Evolutionary conservation across 2,329 filamentous ascomycete species (phyloP), one percentile per base, ranked within the genome.

Genomic region (Pyricularia sp.): DNA sequence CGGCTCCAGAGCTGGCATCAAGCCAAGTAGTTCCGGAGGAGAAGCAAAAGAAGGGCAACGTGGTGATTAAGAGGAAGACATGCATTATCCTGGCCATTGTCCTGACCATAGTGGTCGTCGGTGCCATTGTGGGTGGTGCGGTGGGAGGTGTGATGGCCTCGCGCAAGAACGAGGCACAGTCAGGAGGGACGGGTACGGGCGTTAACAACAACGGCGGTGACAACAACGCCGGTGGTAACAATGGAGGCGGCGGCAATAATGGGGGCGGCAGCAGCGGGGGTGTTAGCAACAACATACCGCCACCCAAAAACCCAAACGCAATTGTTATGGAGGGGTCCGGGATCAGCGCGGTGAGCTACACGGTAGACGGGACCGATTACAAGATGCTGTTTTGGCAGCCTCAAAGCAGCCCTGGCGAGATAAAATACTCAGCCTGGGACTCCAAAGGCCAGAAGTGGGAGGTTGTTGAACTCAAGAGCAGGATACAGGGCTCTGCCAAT

Each of bases 371-470:
- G 23, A 58, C 26, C n/a, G 42, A 28, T 2, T 67, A 67, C 42
- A 33, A 26, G 25, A 67, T 67, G 65, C 25, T 58, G 25, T 58
- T 67, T 28, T 67, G 65, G 65, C 65, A 67, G 25, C 65, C 65
- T 17, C 25, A 50, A 10, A 58, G 23, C 14, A 50, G 25, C 65
- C n/a, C 26, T 14, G 55, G 36, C 23, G 33, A 67, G 4, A 26
- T 67, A 23, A 42, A 42, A 50, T 67, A 67, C 14, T 67, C 65
- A 50, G 33, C 55, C 1, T 67, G 65, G 65, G 42, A 67, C 25
- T 55, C 65, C n/a, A 23, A 36, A 9, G 6, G 10, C 20, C n/a
- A 58, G 11, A 50, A n/a, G 4, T 67, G 65, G 65, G 25, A 58
- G 36, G 17, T 28, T 14, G 17, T 67, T 14, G 55, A 42, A 23